phyloP scores from a whole-genome alignment of 805 yeast genomes.

The Kuraishia cidri region DNA sequence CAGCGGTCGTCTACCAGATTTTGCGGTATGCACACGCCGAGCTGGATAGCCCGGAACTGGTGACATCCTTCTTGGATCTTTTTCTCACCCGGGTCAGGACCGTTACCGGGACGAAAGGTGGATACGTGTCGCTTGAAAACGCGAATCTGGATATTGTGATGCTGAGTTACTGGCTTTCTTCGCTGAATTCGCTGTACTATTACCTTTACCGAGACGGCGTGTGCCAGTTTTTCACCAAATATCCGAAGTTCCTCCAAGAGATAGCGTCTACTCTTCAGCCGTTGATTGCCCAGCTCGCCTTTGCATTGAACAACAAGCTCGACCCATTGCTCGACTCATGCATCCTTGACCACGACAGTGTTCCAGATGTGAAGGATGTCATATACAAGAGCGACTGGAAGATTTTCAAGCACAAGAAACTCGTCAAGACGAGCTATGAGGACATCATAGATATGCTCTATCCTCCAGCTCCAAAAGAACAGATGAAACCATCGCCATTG shows the following conservation, averaged over 20 bases:
- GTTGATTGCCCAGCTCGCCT: constrained; percentile 54
- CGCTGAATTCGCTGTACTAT: constrained; percentile 66
- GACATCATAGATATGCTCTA: constrained; percentile 68
- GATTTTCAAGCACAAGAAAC: constrained; percentile 32
- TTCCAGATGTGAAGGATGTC: constrained; percentile 74
- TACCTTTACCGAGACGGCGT: constrained; percentile 63
- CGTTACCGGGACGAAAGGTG: constrained; percentile 50
- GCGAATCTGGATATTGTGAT: constrained; percentile 53
- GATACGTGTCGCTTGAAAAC: constrained; percentile 31
- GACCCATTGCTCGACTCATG: constrained; percentile 54
- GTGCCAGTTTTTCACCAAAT: constrained; percentile 34
- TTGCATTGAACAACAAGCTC: constrained; percentile 55
- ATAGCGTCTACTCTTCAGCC: constrained; percentile 46
- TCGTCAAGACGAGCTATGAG: constrained; percentile 47
- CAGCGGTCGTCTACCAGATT: constrained; percentile 61
- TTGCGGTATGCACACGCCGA: constrained; percentile 58
- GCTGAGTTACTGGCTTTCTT: constrained; percentile 84
- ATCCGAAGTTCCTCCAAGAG: constrained; percentile 57
- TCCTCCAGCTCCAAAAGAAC: constrained; percentile 77
- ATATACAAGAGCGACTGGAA: constrained; percentile 68
- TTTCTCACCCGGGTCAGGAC: constrained; percentile 55
- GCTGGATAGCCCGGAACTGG: constrained; percentile 43
- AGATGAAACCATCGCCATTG: constrained; percentile 85
- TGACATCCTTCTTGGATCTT: constrained; percentile 49
- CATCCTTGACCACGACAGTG: constrained; percentile 65